Conservation (phyloP, 1,139 yeast genomes). For the Yamadazyma friedrichii region DNA sequence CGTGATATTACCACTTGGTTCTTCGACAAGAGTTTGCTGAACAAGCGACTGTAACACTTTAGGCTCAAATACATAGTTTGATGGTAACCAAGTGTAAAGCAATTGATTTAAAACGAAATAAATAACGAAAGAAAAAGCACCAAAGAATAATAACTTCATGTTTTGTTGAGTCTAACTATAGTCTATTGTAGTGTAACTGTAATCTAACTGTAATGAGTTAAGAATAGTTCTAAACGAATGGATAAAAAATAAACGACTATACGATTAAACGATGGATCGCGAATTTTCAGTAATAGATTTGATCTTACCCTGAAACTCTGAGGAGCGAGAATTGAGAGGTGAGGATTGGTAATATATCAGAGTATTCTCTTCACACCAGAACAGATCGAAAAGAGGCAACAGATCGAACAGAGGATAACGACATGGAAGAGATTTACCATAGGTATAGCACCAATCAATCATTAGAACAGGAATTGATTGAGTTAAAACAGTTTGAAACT, state of each 20-base stretch:
- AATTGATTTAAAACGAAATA: constrained; percentile 18
- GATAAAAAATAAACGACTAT: neutral
- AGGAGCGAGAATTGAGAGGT: neutral
- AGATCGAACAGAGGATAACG: neutral
- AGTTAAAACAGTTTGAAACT: constrained; percentile 2
- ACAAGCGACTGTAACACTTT: constrained; percentile 47
- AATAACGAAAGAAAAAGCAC: constrained; percentile 18
- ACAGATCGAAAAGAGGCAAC: no score
- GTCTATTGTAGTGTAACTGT: no score
- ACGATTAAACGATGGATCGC: constrained; percentile 3
- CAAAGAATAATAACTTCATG: constrained; percentile 23
- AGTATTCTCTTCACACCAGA: no score
- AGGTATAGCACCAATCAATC: constrained; percentile 15
- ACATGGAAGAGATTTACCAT: constrained; percentile 10
- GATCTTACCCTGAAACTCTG: neutral
- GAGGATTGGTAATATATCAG: no score
- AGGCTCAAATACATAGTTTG: constrained; percentile 57
- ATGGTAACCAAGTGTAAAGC: constrained; percentile 67
- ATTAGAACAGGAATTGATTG: neutral
- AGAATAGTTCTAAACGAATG: neutral
- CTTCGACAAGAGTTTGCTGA: constrained; percentile 49
- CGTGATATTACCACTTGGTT: constrained; percentile 61
- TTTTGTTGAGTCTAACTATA: neutral
- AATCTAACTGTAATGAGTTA: neutral
- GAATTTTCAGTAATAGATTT: neutral